Percentiles rank a stretch among this genome's conserved stretches.
These are phyloP conservation scores for Boletus fagicola DNA, from an alignment of 768 basidiomycete genomes.

Conservation along the genomic window DNA sequence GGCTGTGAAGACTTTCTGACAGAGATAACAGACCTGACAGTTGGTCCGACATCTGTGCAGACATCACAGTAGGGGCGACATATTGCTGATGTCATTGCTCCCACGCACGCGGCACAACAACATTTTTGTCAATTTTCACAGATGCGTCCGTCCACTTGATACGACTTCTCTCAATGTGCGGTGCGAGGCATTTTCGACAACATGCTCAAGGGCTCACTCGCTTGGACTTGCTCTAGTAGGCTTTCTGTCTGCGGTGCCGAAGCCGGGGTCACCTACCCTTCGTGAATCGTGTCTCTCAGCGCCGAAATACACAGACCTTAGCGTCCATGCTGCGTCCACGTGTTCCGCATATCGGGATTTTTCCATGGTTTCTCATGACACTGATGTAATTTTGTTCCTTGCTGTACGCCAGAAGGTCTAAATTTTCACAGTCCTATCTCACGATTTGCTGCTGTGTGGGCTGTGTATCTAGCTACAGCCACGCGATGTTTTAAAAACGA, in stretches of 20 bases:
- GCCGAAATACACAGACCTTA: neutral
- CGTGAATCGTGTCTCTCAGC: neutral
- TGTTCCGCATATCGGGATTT: neutral
- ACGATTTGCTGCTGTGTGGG: neutral
- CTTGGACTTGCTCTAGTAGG: neutral
- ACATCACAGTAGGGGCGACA: too few species aligned
- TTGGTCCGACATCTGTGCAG: too few species aligned
- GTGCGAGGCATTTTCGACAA: neutral
- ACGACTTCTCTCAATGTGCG: neutral
- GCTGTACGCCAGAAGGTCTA: neutral
- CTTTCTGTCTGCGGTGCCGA: neutral
- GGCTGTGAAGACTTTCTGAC: too few species aligned
- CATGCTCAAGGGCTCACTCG: neutral
- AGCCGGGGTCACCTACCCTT: neutral
- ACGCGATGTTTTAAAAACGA: neutral
- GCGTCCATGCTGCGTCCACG: neutral
- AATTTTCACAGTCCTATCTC: neutral
- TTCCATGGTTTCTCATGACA: neutral
- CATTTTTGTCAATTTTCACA: too few species aligned
- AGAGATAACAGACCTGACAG: too few species aligned
- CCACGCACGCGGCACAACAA: too few species aligned
- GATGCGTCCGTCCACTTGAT: neutral
- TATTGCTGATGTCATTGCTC: too few species aligned
- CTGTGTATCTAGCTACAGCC: neutral
- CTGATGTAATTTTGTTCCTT: neutral